Conservation (phyloP, 2,329 filamentous ascomycete species). For the Botrytis fabae region DNA sequence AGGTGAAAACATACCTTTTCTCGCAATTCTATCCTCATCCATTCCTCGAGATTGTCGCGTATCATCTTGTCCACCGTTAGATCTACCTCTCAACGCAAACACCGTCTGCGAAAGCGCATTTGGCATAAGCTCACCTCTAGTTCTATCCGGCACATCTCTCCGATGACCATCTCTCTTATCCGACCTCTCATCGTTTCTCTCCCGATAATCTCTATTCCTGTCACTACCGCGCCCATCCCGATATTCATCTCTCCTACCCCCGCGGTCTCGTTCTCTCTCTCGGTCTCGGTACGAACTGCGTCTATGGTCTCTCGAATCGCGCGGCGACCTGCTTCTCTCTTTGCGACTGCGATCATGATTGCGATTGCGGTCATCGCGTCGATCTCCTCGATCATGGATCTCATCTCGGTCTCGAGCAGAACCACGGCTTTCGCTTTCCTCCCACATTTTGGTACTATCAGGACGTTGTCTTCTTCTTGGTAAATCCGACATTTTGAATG, state of each 20-base stretch:
- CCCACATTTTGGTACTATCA: constrained; percentile 65
- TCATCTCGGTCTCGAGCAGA: constrained; percentile 44
- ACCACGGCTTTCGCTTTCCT: constrained; percentile 46
- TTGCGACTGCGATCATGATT: constrained; percentile 42
- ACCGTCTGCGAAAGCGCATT: constrained; percentile 19
- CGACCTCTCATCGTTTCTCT: constrained; percentile 29
- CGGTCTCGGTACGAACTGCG: constrained; percentile 39
- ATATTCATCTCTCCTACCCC: constrained; percentile 29
- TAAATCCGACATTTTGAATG: constrained; percentile 50
- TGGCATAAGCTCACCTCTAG: constrained; percentile 21
- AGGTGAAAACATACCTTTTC: constrained; percentile 22
- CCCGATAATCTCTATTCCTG: constrained; percentile 31
- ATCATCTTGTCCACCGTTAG: constrained; percentile 23
- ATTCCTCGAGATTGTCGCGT: constrained; percentile 1
- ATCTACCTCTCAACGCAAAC: constrained; percentile 18
- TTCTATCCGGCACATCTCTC: constrained; percentile 20
- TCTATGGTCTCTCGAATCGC: constrained; percentile 30
- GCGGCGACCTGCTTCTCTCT: constrained; percentile 39
- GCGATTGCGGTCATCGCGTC: constrained; percentile 39
- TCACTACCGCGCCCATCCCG: constrained; percentile 31
- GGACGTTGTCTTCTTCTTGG: constrained; percentile 51
- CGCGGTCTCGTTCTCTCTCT: constrained; percentile 42
- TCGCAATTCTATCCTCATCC: constrained; percentile 16
- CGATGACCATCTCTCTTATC: constrained; percentile 23
- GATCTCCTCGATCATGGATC: constrained; percentile 42